Evolutionary conservation across 495 filamentous ascomycete species (phyloP).

Genomic region (Hypoxylon subgilvum): DNA sequence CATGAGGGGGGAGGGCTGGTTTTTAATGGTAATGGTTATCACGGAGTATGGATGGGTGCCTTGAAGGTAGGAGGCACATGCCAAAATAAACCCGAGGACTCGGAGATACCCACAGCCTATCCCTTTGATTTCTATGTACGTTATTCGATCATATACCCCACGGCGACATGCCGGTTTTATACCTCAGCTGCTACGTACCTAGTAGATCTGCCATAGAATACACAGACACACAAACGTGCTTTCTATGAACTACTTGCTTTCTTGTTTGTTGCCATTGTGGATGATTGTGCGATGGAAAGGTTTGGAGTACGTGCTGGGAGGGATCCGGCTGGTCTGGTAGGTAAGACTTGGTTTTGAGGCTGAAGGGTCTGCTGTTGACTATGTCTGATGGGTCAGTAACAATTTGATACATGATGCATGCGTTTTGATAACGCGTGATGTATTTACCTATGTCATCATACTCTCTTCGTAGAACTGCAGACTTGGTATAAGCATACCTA

Average conservation of each 20-base stretch:
- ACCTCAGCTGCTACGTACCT: conserved; percentile 3
- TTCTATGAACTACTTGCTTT: no score
- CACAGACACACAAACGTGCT: no score
- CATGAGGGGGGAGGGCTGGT: conserved; percentile 1
- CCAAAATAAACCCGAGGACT: conserved; percentile 16
- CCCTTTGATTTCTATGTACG: conserved; percentile 8
- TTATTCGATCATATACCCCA: conserved; percentile 25
- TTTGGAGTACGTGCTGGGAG: no score
- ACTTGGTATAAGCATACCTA: conserved; percentile 33
- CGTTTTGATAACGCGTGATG: not conserved
- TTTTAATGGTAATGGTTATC: conserved; percentile 2
- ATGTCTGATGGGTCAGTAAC: no score
- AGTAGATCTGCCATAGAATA: conserved; percentile 21
- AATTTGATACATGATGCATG: not conserved
- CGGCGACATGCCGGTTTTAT: no score
- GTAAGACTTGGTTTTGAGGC: no score
- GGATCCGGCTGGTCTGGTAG: no score
- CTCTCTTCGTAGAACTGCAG: conserved; percentile 38
- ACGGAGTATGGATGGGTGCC: conserved; percentile 21
- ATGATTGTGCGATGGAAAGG: no score
- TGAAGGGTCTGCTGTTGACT: no score
- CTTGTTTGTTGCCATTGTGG: no score
- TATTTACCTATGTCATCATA: conserved; percentile 14
- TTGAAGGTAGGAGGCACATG: no score
- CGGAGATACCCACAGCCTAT: not conserved